These are phyloP conservation scores for Phialophora expanda DNA, from an alignment of 2,329 filamentous ascomycete species.

Conservation along the genomic window DNA sequence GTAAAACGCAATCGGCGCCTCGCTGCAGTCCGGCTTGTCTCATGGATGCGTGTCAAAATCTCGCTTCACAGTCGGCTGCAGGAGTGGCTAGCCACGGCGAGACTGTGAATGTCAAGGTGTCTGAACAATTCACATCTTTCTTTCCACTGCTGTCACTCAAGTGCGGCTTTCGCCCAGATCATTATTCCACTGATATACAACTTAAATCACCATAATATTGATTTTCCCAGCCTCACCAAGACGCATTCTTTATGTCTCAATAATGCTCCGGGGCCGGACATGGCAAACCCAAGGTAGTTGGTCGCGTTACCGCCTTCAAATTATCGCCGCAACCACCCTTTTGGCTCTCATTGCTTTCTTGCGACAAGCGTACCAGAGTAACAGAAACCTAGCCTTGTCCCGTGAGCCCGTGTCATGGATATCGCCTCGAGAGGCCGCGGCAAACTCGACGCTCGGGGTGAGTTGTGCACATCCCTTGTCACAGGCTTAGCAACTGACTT, in stretches of 20 bases:
- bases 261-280: conserved; percentile 1
- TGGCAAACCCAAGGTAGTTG: not conserved
- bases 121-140: not conserved
- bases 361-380: not conserved
- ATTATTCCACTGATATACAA: not conserved
- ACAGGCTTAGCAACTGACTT: not conserved
- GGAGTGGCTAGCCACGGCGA: too few species aligned
- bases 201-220: not conserved
- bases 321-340: not conserved
- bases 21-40: not conserved
- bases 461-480: not conserved
- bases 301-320: not conserved
- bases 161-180: not conserved
- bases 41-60: too few species aligned
- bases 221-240: too few species aligned
- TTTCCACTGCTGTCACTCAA: not conserved
- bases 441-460: conserved; percentile 7
- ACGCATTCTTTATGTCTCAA: not conserved
- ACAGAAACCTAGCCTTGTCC: not conserved
- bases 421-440: not conserved
- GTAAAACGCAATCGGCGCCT: not conserved
- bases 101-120: too few species aligned
- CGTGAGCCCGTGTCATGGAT: not conserved
- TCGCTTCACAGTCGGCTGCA: too few species aligned
- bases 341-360: not conserved